These are phyloP conservation scores for Skeletonema tropicum DNA, from an alignment of 108 stramenopile species.

Conservation along the genomic window DNA sequence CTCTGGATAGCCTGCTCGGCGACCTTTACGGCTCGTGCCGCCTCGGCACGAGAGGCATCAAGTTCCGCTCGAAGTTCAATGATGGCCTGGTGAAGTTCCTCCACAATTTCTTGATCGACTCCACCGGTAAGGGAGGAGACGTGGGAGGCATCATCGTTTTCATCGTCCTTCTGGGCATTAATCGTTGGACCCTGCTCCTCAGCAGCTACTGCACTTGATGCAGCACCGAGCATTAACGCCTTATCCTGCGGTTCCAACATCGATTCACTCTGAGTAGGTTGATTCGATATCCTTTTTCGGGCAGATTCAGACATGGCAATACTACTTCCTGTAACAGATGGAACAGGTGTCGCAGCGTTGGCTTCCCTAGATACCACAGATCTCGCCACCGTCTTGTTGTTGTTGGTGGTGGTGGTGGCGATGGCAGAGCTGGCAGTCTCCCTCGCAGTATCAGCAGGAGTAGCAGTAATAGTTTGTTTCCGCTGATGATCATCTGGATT, in stretches of 20 bases:
- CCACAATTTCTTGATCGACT: slow-evolving; percentile 89
- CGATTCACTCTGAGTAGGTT: slow-evolving; percentile 30
- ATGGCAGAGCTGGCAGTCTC: not conserved
- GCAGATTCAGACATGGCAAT: slow-evolving; percentile 44
- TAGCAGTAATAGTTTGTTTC: slow-evolving; percentile 14
- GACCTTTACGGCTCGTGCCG: slow-evolving; percentile 87
- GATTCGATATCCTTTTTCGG: slow-evolving; percentile 44
- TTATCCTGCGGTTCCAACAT: slow-evolving; percentile 44
- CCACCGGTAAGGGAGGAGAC: slow-evolving; percentile 90
- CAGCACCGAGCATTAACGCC: slow-evolving; percentile 1
- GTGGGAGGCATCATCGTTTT: slow-evolving; percentile 56
- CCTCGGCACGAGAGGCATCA: slow-evolving; percentile 86
- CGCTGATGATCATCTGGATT: slow-evolving; percentile 7
- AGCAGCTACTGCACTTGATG: not conserved
- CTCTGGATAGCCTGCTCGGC: slow-evolving; percentile 92
- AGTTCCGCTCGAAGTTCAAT: slow-evolving; percentile 74
- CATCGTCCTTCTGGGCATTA: slow-evolving; percentile 19
- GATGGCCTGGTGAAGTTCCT: slow-evolving; percentile 85
- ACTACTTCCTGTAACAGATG: slow-evolving; percentile 1
- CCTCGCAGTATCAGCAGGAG: not conserved
- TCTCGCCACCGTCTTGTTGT: slow-evolving; percentile 3
- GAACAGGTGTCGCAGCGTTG: not conserved
- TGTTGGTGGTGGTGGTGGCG: not conserved
- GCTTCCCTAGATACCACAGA: not conserved
- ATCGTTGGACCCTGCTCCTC: slow-evolving; percentile 12